phyloP scores from a whole-genome alignment of 2,329 filamentous ascomycete genomes.

The Colletotrichum viniferum region DNA sequence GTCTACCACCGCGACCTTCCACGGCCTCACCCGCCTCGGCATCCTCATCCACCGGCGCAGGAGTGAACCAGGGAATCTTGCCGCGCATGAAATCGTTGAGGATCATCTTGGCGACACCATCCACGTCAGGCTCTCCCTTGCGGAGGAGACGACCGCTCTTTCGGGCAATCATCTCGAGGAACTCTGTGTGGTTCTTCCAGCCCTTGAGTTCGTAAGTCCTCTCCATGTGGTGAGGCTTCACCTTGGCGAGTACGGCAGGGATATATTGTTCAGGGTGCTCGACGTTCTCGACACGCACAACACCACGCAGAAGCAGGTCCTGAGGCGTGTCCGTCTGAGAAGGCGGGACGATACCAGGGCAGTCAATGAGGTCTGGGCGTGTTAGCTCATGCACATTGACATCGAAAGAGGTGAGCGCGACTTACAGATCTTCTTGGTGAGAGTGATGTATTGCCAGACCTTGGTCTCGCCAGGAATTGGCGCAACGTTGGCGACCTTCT shows the following conservation, averaged over 20 bases:
- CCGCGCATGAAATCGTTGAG: conserved; percentile 95
- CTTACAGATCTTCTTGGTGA: conserved; percentile 82
- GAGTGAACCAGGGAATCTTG: conserved; percentile 95
- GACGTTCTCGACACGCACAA: conserved; percentile 94
- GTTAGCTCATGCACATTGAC: neutral
- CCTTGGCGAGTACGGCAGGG: conserved; percentile 74
- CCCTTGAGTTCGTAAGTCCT: conserved; percentile 89
- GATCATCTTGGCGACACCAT: conserved; percentile 96
- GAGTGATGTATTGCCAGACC: conserved; percentile 95
- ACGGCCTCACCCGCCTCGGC: conserved; percentile 55
- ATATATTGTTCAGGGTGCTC: conserved; percentile 95
- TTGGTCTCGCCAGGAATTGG: conserved; percentile 97
- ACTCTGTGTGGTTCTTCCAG: conserved; percentile 78
- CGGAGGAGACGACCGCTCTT: conserved; percentile 87
- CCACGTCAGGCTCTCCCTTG: conserved; percentile 92
- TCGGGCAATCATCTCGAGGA: conserved; percentile 84
- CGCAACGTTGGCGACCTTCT: conserved; percentile 91
- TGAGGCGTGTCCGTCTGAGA: conserved; percentile 82
- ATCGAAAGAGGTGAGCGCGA: neutral
- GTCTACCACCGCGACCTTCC: conserved; percentile 75
- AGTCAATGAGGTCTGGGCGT: conserved; percentile 78
- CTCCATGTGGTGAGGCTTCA: conserved; percentile 87
- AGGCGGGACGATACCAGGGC: conserved; percentile 93
- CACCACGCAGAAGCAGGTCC: conserved; percentile 87
- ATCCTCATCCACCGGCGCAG: conserved; percentile 67